Evolutionary conservation across 2,329 filamentous ascomycete genomes (phyloP).

Genomic region (Monosporascus ibericus): DNA sequence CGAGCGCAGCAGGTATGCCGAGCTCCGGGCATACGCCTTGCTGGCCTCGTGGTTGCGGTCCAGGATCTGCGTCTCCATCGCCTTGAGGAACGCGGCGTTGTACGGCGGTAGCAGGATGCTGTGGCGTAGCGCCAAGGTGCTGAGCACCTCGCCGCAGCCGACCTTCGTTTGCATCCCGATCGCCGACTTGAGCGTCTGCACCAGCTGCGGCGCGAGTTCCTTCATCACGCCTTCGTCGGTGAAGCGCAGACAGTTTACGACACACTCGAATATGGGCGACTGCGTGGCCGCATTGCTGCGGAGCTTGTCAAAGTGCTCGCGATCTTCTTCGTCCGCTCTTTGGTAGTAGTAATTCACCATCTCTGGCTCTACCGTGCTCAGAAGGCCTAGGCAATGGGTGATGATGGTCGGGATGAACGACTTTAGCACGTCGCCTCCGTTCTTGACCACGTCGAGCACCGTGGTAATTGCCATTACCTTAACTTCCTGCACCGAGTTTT

Average conservation of each 20-base stretch:
- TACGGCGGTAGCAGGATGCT: slow-evolving; percentile 68
- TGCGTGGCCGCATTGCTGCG: slow-evolving; percentile 74
- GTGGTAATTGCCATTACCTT: slow-evolving; percentile 78
- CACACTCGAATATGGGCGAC: slow-evolving; percentile 87
- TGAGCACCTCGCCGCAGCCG: slow-evolving; percentile 78
- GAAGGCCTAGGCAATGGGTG: slow-evolving; percentile 70
- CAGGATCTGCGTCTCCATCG: slow-evolving; percentile 74
- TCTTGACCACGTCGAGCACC: slow-evolving; percentile 83
- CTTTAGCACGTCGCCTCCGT: slow-evolving; percentile 70
- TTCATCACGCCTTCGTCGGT: slow-evolving; percentile 75
- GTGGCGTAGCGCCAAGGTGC: slow-evolving; percentile 77
- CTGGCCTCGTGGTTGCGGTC: slow-evolving; percentile 94
- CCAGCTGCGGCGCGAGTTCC: slow-evolving; percentile 64
- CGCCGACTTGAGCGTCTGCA: slow-evolving; percentile 74
- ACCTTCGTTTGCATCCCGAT: slow-evolving; percentile 93
- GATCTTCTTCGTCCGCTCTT: slow-evolving; percentile 78
- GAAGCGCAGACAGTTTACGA: slow-evolving; percentile 81
- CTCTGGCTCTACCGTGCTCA: slow-evolving; percentile 86
- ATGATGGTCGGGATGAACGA: slow-evolving; percentile 79
- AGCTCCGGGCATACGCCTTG: slow-evolving; percentile 77
- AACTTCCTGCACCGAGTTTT: slow-evolving; percentile 83
- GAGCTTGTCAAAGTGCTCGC: slow-evolving; percentile 85
- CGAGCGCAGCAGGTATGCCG: slow-evolving; percentile 73
- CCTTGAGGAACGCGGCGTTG: slow-evolving; percentile 67
- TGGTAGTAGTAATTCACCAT: slow-evolving; percentile 89